These are phyloP conservation scores for Globisporangium middletonii DNA, from an alignment of 352 stramenopile species.

Conservation along the genomic window DNA sequence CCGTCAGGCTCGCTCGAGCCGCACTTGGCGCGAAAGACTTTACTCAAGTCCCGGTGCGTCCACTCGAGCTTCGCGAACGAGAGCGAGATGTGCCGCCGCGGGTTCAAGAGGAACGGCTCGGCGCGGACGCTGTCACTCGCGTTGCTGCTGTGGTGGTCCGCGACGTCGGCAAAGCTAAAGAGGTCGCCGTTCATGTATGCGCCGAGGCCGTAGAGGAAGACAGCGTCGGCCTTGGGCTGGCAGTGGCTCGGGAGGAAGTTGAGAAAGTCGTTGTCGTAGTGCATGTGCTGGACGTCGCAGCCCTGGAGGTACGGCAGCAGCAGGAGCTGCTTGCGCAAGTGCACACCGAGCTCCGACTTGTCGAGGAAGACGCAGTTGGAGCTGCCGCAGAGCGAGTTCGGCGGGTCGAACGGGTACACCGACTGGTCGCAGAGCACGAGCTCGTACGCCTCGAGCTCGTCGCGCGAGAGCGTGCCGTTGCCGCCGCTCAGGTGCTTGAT, in stretches of 20 bases:
- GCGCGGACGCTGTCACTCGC: background rate
- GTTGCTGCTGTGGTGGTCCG: background rate
- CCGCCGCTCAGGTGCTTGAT: background rate
- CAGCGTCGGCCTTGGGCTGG: constrained; percentile 1
- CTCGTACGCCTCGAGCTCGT: background rate
- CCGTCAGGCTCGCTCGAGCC: background rate
- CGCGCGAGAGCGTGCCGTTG: background rate
- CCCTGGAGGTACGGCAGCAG: constrained; percentile 10
- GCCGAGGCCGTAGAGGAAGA: constrained; percentile 14
- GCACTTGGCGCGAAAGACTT: constrained; percentile 25
- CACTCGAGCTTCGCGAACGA: constrained; percentile 32
- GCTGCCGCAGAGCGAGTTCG: constrained; percentile 9
- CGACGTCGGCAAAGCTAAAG: constrained; percentile 3
- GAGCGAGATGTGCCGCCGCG: constrained; percentile 26
- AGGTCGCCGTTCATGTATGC: constrained; percentile 10
- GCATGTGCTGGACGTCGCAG: constrained; percentile 3
- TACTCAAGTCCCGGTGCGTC: constrained; percentile 23
- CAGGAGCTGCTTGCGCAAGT: constrained; percentile 7
- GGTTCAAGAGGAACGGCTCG: constrained; percentile 18
- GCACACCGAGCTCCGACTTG: background rate
- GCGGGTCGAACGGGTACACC: constrained; percentile 4
- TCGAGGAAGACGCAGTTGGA: constrained; percentile 15
- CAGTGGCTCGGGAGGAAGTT: constrained; percentile 6
- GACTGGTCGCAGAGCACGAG: constrained; percentile 3
- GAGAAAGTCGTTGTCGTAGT: constrained; percentile 9